Evolutionary conservation across 352 stramenopile species (phyloP).

Genomic region (Globisporangium solare): DNA sequence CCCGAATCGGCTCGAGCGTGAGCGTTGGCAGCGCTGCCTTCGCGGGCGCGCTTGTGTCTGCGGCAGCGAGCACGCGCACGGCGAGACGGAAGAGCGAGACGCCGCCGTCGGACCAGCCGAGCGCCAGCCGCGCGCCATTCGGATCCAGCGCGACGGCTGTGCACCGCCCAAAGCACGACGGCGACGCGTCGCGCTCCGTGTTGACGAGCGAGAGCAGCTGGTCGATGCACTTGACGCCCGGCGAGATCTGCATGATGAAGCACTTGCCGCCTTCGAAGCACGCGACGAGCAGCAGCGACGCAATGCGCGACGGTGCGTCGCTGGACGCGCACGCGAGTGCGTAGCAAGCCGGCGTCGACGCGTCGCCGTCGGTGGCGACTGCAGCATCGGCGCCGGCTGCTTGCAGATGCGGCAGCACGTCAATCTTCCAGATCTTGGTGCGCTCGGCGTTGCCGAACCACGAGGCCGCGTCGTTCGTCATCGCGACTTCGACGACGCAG

Average conservation of each 20-base stretch:
- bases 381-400: background rate
- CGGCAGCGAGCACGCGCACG: conserved; percentile 12
- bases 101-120: conserved; percentile 70
- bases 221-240: conserved; percentile 51
- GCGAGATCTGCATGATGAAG: conserved; percentile 74
- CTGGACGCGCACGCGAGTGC: conserved; percentile 42
- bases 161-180: conserved; percentile 35
- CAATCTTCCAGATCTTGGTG: conserved; percentile 74
- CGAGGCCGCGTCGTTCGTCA: conserved; percentile 6
- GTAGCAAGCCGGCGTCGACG: conserved; percentile 38
- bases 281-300: conserved; percentile 51
- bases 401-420: conserved; percentile 54
- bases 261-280: conserved; percentile 77
- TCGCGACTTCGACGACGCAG: conserved; percentile 50
- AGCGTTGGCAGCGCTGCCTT: conserved; percentile 13
- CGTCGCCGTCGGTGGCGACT: background rate
- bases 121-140: conserved; percentile 43
- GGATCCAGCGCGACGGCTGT: conserved; percentile 41
- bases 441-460: conserved; percentile 29
- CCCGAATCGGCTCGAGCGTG: conserved; percentile 49
- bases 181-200: conserved; percentile 31
- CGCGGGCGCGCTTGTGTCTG: background rate
- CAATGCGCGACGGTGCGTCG: conserved; percentile 20
- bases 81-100: conserved; percentile 61
- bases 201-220: conserved; percentile 77